Percentiles rank a stretch among this genome's conserved stretches.
Conservation (phyloP, 305 asterid species). For the Solanum hybrid region DNA sequence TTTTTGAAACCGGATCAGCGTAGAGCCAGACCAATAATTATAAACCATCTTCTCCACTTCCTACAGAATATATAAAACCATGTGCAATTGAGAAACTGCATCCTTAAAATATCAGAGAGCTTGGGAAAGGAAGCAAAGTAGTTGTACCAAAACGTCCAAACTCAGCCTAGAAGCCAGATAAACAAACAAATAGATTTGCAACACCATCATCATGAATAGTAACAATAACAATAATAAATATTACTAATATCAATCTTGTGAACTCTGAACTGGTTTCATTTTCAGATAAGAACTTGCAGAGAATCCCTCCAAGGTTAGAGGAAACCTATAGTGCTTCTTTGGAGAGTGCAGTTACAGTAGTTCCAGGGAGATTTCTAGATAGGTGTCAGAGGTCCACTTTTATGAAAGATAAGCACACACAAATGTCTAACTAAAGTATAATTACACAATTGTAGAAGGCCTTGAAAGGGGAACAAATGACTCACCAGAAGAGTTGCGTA, state of each 20-base stretch:
- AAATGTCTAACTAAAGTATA: neutral
- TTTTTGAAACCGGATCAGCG: neutral
- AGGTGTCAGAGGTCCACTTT: neutral
- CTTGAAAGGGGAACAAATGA: constrained; percentile 2
- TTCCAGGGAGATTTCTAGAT: neutral
- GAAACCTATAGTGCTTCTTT: neutral
- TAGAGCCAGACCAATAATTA: neutral
- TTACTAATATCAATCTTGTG: neutral
- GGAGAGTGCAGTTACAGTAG: neutral
- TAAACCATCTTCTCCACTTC: neutral
- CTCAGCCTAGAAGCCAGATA: neutral
- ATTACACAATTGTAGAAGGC: neutral
- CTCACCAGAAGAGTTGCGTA: constrained; percentile 35
- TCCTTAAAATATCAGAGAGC: neutral
- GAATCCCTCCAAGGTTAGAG: neutral
- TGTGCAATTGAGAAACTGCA: neutral
- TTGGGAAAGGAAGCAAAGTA: neutral
- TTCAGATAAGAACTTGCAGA: neutral
- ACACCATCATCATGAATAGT: neutral
- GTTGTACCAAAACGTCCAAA: neutral
- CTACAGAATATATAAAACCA: neutral
- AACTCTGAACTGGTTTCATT: neutral
- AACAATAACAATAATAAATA: neutral
- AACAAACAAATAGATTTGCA: neutral
- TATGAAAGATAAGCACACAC: neutral